Percentiles rank a stretch among this genome's conserved stretches.
Evolutionary conservation across 2,329 filamentous ascomycete species (phyloP).

Genomic region (Aspergillus awamori): DNA sequence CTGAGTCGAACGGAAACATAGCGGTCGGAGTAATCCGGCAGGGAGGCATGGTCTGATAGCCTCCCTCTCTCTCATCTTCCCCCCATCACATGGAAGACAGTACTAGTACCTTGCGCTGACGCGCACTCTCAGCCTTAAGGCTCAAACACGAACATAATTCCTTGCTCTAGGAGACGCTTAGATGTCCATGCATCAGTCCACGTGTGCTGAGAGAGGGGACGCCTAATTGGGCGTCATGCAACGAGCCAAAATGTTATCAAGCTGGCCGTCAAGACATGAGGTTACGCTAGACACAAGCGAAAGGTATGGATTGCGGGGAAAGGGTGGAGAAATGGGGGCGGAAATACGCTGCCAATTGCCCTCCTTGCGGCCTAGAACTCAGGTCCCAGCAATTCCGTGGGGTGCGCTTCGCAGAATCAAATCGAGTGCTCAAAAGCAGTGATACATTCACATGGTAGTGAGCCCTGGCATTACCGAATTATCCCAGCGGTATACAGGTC

Average conservation of each 20-base stretch:
- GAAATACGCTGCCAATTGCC: too few species aligned
- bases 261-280: background rate
- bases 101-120: background rate
- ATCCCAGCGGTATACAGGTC: too few species aligned
- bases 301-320: background rate
- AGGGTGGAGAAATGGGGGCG: too few species aligned
- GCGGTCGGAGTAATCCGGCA: background rate
- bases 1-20: background rate
- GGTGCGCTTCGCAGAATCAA: too few species aligned
- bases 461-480: too few species aligned
- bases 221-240: background rate
- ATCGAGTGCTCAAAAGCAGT: too few species aligned
- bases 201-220: background rate
- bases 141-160: background rate
- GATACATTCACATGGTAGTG: too few species aligned
- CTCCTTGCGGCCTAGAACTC: too few species aligned
- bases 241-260: background rate
- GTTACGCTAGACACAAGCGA: background rate
- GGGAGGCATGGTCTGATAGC: background rate
- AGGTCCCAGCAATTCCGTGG: too few species aligned
- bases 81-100: background rate
- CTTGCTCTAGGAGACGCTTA: background rate
- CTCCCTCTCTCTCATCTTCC: background rate
- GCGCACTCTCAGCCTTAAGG: background rate
- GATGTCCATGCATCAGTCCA: background rate